A percentile compares a stretch with the other conserved stretches of the same genome.
Conservation (phyloP, 805 yeast species). For the Kazachstania psychrophila region DNA sequence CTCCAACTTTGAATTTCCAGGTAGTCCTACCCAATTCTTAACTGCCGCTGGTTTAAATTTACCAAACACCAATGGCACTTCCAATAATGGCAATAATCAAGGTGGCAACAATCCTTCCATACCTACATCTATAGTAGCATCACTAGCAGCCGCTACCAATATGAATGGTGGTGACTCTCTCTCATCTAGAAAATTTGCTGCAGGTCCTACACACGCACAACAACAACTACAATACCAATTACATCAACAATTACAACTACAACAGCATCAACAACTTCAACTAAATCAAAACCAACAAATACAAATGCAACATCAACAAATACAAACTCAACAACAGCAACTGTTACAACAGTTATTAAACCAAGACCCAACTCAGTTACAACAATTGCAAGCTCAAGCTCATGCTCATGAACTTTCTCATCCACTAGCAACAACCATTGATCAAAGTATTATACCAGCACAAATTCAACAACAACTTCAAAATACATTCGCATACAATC, state of each 20-base stretch:
- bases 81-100: too few relatives aligned
- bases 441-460: slow-evolving; percentile 7
- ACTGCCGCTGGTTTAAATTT: not conserved
- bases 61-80: not conserved
- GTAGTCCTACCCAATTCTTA: not conserved
- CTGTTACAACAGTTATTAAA: slow-evolving; percentile 9
- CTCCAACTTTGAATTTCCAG: not conserved
- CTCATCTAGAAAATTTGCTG: not conserved
- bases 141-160: not conserved
- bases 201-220: slow-evolving; percentile 8
- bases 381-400: slow-evolving; percentile 2
- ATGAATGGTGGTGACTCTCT: too few relatives aligned
- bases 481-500: not conserved
- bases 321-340: slow-evolving; percentile 19
- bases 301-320: slow-evolving; percentile 18
- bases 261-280: slow-evolving; percentile 14
- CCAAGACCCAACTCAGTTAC: slow-evolving; percentile 6
- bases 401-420: slow-evolving; percentile 6
- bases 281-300: slow-evolving; percentile 21
- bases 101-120: too few relatives aligned
- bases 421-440: slow-evolving; percentile 10
- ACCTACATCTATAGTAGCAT: too few relatives aligned
- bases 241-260: slow-evolving; percentile 16
- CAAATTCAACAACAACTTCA: slow-evolving; percentile 6
- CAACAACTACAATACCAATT: slow-evolving; percentile 13